phyloP scores from a whole-genome alignment of 352 stramenopile species.

The Phytophthora brassicae region DNA sequence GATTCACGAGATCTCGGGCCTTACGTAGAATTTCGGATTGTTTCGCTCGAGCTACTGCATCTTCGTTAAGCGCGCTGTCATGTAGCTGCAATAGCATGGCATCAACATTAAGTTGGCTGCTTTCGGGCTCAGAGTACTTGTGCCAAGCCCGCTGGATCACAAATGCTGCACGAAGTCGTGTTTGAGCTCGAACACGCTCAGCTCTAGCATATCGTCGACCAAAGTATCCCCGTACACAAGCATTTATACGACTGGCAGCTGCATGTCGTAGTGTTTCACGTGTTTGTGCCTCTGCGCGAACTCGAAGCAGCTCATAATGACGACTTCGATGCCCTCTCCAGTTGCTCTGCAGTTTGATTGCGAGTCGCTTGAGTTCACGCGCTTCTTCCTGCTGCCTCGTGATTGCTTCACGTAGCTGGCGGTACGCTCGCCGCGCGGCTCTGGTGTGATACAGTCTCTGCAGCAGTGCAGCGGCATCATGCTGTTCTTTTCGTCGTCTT shows the following conservation, averaged over 20 bases:
- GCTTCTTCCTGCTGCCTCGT: conserved; percentile 40
- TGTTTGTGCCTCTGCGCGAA: conserved; percentile 32
- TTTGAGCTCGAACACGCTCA: conserved; percentile 40
- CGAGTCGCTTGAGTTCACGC: conserved; percentile 38
- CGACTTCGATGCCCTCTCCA: conserved; percentile 60
- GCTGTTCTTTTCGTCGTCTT: conserved; percentile 49
- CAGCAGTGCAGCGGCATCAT: conserved; percentile 49
- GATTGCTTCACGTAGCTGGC: conserved; percentile 48
- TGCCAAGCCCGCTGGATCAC: conserved; percentile 61
- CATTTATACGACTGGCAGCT: conserved; percentile 70
- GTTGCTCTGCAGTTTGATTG: conserved; percentile 62
- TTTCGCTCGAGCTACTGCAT: conserved; percentile 37
- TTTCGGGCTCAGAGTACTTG: conserved; percentile 42
- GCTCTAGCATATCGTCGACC: conserved; percentile 41
- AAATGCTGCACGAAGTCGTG: conserved; percentile 36
- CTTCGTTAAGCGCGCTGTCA: conserved; percentile 51
- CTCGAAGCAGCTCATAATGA: conserved; percentile 31
- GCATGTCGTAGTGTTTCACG: conserved; percentile 34
- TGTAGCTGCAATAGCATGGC: conserved; percentile 54
- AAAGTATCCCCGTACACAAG: conserved; percentile 65
- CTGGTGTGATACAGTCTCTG: conserved; percentile 68
- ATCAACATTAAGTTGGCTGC: conserved; percentile 47
- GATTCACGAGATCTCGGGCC: conserved; percentile 45
- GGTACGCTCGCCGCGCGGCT: conserved; percentile 53
- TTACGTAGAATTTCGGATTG: conserved; percentile 55